Conservation (phyloP, 108 stramenopile species). For the Epithemia pelagica region DNA sequence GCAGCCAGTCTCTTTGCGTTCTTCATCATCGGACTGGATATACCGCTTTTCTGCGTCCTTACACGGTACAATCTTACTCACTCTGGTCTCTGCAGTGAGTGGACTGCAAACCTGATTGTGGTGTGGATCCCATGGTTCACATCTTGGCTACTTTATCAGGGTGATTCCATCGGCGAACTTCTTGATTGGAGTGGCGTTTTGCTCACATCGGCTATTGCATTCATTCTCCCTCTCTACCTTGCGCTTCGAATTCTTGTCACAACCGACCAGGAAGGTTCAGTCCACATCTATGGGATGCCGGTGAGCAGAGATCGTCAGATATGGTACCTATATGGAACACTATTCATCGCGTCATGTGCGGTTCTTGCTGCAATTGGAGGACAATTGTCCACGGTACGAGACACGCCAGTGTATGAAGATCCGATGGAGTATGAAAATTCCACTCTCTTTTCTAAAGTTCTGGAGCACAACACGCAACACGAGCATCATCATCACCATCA, state of each 20-base stretch:
- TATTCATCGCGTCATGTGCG: slow-evolving; percentile 12
- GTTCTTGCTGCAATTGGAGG: slow-evolving; percentile 18
- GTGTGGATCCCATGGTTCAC: slow-evolving; percentile 48
- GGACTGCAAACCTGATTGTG: slow-evolving; percentile 35
- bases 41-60: slow-evolving; percentile 60
- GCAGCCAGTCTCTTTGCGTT: slow-evolving; percentile 52
- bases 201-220: slow-evolving; percentile 52
- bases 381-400: slow-evolving; percentile 3
- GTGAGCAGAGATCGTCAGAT: slow-evolving; percentile 8
- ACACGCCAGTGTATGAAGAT: neutral
- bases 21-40: slow-evolving; percentile 67
- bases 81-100: slow-evolving; percentile 24
- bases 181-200: slow-evolving; percentile 56
- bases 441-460: neutral
- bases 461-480: neutral
- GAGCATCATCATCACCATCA: neutral
- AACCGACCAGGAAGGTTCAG: slow-evolving; percentile 22
- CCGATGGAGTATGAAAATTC: neutral
- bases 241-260: slow-evolving; percentile 33
- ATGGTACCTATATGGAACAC: slow-evolving; percentile 7
- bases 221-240: slow-evolving; percentile 49
- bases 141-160: slow-evolving; percentile 51
- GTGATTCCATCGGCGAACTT: slow-evolving; percentile 28
- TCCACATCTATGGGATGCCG: slow-evolving; percentile 25
- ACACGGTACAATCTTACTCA: slow-evolving; percentile 47